Evolutionary conservation across 108 stramenopile genomes (phyloP), one percentile per base, ranked within the genome.

Genomic region (Pseudonitzschia multiseries): DNA sequence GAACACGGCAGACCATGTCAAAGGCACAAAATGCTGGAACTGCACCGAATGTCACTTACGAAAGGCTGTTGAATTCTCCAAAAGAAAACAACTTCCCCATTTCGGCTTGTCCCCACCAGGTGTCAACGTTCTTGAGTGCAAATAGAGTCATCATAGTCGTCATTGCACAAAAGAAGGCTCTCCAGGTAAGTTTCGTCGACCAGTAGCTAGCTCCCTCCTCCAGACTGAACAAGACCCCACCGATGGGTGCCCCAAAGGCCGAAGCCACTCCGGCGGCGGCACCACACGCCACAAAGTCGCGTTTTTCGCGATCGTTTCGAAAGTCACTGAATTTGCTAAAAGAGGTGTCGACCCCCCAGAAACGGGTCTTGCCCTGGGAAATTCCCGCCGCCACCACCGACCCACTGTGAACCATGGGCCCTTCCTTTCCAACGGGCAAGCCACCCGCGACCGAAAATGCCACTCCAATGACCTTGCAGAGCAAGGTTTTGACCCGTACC

Each of bases 121-220:
- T 73, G 73, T 96, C 93, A 5, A 89, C 68, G 68, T 89, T 93
- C 50, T 81, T 79, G 53, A 96, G 81, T 18, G 80, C 82, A 83
- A 91, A 95, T 18, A 96, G 85, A 0, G 96, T 93, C 17, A 86
- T 79, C 31, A 94, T 73, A 14, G 98, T 97, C 57, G 96, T 86
- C 98, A 98, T 97, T 76, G 96, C 96, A 83, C 96, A 97, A 78
- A 97, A 97, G 71, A 98, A 97, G n/a, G 86, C 93, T 53, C 98
- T 77, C 96, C 96, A 98, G 26, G 98, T 98, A 3, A 98, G 83
- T 71, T 94, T 95, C 40, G 96, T 98, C 18, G 91, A 93, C 96
- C 96, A 98, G 82, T 94, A 98, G 8, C 84, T 86, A 4, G 98
- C 96, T 46, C 96, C 98, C 74, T 98, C 98, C 78, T 98, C 98